Base-by-base conservation (phyloP, 2,329 filamentous ascomycete species). In the Myotisia sp. region DNA sequence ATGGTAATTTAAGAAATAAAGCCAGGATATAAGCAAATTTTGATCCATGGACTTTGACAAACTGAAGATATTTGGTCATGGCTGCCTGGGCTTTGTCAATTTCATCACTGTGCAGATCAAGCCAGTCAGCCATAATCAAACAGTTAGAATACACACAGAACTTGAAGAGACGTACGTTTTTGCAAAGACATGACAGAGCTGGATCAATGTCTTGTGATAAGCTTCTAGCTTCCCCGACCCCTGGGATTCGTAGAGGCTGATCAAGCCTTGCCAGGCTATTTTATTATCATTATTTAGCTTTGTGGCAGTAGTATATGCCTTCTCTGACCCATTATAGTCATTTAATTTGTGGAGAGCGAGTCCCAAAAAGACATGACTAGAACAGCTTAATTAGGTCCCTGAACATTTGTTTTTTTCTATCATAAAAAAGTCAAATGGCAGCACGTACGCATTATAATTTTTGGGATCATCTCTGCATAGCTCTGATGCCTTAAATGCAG, bases 181-280 rank as follows among this genome's bases (percentile, higher is more conserved):
- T 19, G 71, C 70, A 47, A 80, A 85, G 33, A 93, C 74, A 35
- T 77, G 68, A 5, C 82, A 84, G 28, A 95, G 65, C 40, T 69
- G 75, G 38, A 85, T 56, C 2, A 76, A 79, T 1, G 80, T 81
- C 29, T 74, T 63, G 30, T 79, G 77, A 50, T 93, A 93, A 31
- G 77, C 69, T 36, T 72, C 67, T 9, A 95, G 61, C 47, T 78
- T 81, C 36, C 70, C 67, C 19, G 63, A 56, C 10, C 73, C 76
- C 50, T 85, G 79, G 47, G 74, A 79, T 58, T 93, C 83, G 52
- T 84, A 94, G 19, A 95, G 59, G 49, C 77, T 81, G 54, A 90
- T 71, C 29, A 98, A 64, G 1, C 90, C 90, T 53, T 93, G 81
- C 84, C 83, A 95, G 44, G 81, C 81, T 48, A 87, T 80, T n/a